Conservation (phyloP, 345 rosid genomes). For the Citrus medica region DNA sequence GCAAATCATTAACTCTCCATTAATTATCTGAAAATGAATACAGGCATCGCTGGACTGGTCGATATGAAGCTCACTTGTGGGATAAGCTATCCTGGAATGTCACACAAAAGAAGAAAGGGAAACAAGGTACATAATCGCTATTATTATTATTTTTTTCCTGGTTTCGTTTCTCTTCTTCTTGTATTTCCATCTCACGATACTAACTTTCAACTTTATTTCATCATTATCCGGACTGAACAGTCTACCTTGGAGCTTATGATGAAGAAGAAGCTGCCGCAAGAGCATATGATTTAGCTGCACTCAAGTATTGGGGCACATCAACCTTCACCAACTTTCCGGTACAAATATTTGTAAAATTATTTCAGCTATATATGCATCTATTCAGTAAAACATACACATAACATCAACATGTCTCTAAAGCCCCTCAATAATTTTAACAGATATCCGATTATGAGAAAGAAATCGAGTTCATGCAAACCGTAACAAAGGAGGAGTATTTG, state of each 20-base stretch:
- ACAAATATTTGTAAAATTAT: not conserved
- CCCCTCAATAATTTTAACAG: constrained; percentile 16
- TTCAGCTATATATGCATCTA: not conserved
- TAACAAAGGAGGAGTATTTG: constrained; percentile 62
- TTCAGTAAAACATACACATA: not conserved
- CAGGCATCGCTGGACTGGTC: constrained; percentile 69
- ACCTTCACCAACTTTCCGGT: constrained; percentile 67
- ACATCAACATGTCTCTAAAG: not conserved
- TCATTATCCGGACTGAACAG: constrained; percentile 28
- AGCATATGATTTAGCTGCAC: constrained; percentile 68
- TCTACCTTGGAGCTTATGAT: constrained; percentile 71
- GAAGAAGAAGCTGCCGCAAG: constrained; percentile 75
- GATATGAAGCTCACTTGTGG: constrained; percentile 72
- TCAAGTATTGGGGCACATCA: constrained; percentile 63
- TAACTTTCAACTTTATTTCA: constrained; percentile 7
- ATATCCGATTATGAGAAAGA: constrained; percentile 54
- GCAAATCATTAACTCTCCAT: not conserved
- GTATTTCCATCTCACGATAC: not conserved
- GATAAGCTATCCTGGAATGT: constrained; percentile 68
- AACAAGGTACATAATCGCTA: constrained; percentile 40
- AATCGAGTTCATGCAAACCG: constrained; percentile 53
- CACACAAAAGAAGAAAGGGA: constrained; percentile 69
- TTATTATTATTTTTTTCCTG: not conserved
- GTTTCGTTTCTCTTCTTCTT: not conserved
- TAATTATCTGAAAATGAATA: not conserved